phyloP scores from a whole-genome alignment of 75 land plant genomes.

The Selaginella moellendorffii region DNA sequence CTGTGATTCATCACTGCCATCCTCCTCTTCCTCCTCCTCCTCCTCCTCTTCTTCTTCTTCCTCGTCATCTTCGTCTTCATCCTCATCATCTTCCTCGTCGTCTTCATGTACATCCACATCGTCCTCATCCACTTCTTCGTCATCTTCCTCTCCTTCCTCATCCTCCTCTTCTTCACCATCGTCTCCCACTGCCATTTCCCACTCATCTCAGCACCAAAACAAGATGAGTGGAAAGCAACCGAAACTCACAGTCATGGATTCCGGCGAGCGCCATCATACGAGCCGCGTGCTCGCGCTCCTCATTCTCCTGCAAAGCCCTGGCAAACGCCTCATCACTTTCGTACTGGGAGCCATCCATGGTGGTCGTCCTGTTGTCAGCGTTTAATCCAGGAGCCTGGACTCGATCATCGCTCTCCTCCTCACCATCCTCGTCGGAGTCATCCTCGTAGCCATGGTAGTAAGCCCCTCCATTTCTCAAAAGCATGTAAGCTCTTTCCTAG shows the following conservation, averaged over 20 bases:
- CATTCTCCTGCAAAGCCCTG: constrained; percentile 78
- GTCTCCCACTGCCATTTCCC: too few relatives aligned
- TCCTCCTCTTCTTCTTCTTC: constrained; percentile 3
- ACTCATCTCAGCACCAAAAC: too few relatives aligned
- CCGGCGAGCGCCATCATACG: constrained; percentile 64
- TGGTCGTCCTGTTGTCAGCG: constrained; percentile 12
- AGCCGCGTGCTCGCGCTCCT: constrained; percentile 63
- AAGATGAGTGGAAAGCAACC: too few relatives aligned
- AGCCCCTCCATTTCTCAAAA: constrained; percentile 38
- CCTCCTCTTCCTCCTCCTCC: constrained; percentile 24
- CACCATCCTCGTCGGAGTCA: constrained; percentile 15
- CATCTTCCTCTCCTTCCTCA: constrained; percentile 20
- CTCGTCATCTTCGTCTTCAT: constrained; percentile 9
- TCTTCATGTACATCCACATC: constrained; percentile 14
- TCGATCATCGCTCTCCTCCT: constrained; percentile 29
- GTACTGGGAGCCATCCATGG: constrained; percentile 42
- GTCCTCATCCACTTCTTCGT: constrained; percentile 12
- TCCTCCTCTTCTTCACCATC: too few relatives aligned
- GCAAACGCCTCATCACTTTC: constrained; percentile 87
- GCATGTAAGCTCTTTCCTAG: constrained; percentile 81
- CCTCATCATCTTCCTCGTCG: constrained; percentile 20
- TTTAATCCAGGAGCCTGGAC: constrained; percentile 17
- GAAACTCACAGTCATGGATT: constrained; percentile 52
- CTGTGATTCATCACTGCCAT: constrained; percentile 27
- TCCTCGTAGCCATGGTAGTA: constrained; percentile 11